These are phyloP conservation scores for Diaporthe sp. DNA, from an alignment of 2,329 filamentous ascomycete genomes.

Conservation along the genomic window DNA sequence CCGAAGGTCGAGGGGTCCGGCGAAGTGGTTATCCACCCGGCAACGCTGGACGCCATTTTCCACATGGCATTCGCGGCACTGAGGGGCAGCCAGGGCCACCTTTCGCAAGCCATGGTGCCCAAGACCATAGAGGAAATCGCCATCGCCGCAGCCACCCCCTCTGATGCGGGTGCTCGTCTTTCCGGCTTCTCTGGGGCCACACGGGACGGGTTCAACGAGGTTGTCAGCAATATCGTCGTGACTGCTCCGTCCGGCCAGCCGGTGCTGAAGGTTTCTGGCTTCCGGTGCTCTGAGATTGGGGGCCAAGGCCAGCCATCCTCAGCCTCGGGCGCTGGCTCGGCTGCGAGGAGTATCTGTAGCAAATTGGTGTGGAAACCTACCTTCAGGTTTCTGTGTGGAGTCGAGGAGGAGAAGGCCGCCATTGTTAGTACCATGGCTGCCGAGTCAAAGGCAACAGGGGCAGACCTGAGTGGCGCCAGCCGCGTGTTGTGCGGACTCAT, in stretches of 20 bases:
- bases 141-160: constrained; percentile 33
- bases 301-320: neutral
- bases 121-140: constrained; percentile 33
- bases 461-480: neutral
- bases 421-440: neutral
- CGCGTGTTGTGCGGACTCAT: neutral
- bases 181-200: neutral
- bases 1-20: neutral
- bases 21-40: constrained; percentile 13
- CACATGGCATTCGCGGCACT: constrained; percentile 12
- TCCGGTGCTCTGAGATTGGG: neutral
- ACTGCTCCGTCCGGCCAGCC: neutral
- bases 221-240: neutral
- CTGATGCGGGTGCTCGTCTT: neutral
- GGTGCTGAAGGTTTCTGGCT: neutral
- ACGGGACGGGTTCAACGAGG: neutral
- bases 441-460: neutral
- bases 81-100: constrained; percentile 32
- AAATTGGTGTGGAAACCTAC: neutral
- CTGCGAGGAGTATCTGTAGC: neutral
- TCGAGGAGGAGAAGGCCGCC: neutral
- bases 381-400: neutral
- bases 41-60: constrained; percentile 19
- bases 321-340: neutral
- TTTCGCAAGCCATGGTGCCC: constrained; percentile 40